Base-by-base conservation (phyloP, 495 filamentous ascomycete genomes). In the Hyaloscypha hepaticicola region DNA sequence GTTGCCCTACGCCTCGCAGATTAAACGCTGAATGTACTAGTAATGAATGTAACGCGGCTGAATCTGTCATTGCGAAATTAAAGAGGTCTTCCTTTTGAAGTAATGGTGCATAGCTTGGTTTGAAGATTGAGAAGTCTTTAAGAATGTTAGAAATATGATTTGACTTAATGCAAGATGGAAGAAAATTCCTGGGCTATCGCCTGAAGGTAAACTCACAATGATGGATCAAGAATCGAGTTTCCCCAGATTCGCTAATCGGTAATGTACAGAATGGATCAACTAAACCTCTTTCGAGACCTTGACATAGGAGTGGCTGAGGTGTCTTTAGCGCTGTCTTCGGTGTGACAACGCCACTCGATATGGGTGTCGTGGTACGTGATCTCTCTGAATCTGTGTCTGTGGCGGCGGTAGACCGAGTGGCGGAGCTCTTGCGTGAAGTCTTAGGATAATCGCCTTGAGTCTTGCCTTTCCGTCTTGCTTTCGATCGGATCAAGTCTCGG, bases 401-500 rank as follows among this genome's bases (percentile, higher is more conserved):
- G 16, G 0, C 19, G 19, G 11, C 12, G 1, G 16, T 4, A 45
- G 19, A 45, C 11, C 38, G 19, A 45, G 11, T 16, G 19, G 1
- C 19, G 38, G 38, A 45, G 16, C 38, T 45, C 6, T 14, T 45
- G 11, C 0, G 4, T 45, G 38, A 9, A 19, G 11, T 16, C 38
- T 45, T 8, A 3, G 11, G 4, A 45, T 14, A 8, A 16, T 45
- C 38, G 6, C 38, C 38, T 45, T 45, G 38, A 9, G 14, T 45
- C 38, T 21, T 26, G 16, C 22, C 53, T n/a, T 56, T 56, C 16
- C 53, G 26, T 29, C 53, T 56, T 2, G 53, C 53, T 29, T 56
- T 56, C 16, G 53, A 56, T 12, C 53, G 53, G 53, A 56, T 56
- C 19, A 56, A 7, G 26, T 56, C 53, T 2, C 53, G 53, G 27